These are phyloP conservation scores for Pseudopyricularia javanii DNA, from an alignment of 2,329 filamentous ascomycete genomes.

Conservation along the genomic window DNA sequence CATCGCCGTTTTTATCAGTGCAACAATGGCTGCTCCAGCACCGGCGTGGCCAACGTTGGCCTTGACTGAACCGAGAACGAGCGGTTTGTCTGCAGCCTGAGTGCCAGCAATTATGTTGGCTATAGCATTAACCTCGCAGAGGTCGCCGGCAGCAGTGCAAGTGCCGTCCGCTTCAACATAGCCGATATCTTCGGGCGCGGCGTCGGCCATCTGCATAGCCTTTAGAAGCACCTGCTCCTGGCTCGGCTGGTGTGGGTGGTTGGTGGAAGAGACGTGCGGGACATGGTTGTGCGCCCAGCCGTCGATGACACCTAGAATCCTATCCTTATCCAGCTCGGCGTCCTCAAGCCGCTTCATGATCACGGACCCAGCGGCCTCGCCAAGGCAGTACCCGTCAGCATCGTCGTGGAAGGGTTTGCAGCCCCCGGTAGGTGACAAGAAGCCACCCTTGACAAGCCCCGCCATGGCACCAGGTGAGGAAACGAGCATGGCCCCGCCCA, in stretches of 20 bases:
- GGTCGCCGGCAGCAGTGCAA: constrained; percentile 53
- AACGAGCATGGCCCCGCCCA: constrained; percentile 52
- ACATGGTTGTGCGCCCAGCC: constrained; percentile 52
- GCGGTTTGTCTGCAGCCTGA: constrained; percentile 11
- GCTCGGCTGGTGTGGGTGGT: constrained; percentile 45
- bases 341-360: constrained; percentile 33
- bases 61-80: constrained; percentile 36
- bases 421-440: constrained; percentile 36
- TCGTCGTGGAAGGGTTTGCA: constrained; percentile 49
- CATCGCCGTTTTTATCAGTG: constrained; percentile 33
- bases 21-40: constrained; percentile 26
- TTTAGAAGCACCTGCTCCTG: constrained; percentile 44
- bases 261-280: constrained; percentile 49
- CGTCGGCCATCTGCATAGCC: constrained; percentile 39
- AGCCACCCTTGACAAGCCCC: constrained; percentile 51
- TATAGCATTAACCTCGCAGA: constrained; percentile 49
- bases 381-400: constrained; percentile 39
- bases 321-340: constrained; percentile 30
- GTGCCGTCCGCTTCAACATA: constrained; percentile 62
- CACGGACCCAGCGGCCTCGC: constrained; percentile 28
- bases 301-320: constrained; percentile 44
- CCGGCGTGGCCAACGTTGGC: constrained; percentile 38
- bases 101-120: constrained; percentile 16
- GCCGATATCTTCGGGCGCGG: constrained; percentile 45
- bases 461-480: constrained; percentile 55